These are phyloP conservation scores for Galeopsis tetrahit DNA, from an alignment of 257 asterid species.

Conservation along the genomic window DNA sequence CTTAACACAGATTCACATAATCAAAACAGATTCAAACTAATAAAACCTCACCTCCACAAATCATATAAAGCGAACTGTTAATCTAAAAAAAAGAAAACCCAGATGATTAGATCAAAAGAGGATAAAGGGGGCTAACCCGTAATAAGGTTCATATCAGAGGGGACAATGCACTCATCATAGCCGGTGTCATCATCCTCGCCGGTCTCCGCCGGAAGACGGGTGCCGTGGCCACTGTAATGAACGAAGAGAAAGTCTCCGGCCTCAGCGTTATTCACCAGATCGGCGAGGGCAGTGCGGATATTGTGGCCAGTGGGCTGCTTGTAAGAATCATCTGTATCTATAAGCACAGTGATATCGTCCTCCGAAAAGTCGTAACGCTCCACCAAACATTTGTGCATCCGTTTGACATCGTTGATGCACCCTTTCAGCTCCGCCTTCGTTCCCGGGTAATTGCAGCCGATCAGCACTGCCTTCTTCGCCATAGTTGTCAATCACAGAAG, in stretches of 20 bases:
- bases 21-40: slow-evolving; percentile 16
- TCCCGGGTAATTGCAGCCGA: slow-evolving; percentile 88
- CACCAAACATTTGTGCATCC: slow-evolving; percentile 70
- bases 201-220: slow-evolving; percentile 96
- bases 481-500: slow-evolving; percentile 31
- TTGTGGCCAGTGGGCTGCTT: slow-evolving; percentile 89
- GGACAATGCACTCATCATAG: slow-evolving; percentile 94
- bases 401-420: slow-evolving; percentile 88
- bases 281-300: slow-evolving; percentile 68
- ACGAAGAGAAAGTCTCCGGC: slow-evolving; percentile 80
- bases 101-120: slow-evolving; percentile 1
- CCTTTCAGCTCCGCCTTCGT: slow-evolving; percentile 93
- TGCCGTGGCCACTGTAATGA: slow-evolving; percentile 98
- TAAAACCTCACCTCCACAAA: too few species aligned
- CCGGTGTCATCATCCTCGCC: slow-evolving; percentile 99
- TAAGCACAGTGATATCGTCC: slow-evolving; percentile 73
- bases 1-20: slow-evolving; percentile 6
- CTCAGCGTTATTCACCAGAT: slow-evolving; percentile 66
- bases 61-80: not conserved
- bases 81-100: not conserved
- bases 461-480: slow-evolving; percentile 86
- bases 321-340: slow-evolving; percentile 78
- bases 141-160: slow-evolving; percentile 89
- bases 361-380: slow-evolving; percentile 82
- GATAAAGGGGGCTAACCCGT: slow-evolving; percentile 52